Evolutionary conservation across 768 basidiomycete species (phyloP), one percentile per base, ranked within the genome.

Genomic region (Boletus rufocinnamomeus): DNA sequence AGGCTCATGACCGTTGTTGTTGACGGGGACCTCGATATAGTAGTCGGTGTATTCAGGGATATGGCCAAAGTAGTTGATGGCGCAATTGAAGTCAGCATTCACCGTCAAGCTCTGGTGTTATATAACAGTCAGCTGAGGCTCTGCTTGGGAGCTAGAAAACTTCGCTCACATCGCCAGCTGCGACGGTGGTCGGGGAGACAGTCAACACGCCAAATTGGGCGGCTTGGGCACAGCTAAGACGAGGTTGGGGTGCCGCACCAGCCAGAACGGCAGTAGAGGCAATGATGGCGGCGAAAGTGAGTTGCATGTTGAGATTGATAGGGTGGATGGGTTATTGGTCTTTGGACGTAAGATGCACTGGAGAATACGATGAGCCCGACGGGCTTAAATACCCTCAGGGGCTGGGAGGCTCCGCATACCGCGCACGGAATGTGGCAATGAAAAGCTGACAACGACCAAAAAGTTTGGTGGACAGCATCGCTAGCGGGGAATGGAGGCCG

Each of bases 21-120:
- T 66, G 27, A 50, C 49, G 10, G 73, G 72, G 17, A 75, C 71
- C 51, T 72, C 73, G 21, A 72, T 70, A 35, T 72, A 75, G 55
- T 73, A 72, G 54, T 72, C 71, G 56, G 63, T 72, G 54, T 51
- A 72, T 56, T 64, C 43, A 4, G 71, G 71, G 16, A 34, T n/a
- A n/a, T 49, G 23, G 14, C 58, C 60, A 14, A 63, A 63, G 53
- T 4, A 48, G 35, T 62, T 60, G 57, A 66, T 58, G 40, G 73
- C 67, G 11, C 71, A 72, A 13, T n/a, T 61, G 5, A 72, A 72
- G 60, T 72, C 53, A 3, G 68, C 54, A 2, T 40, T 58, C 23
- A 72, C 52, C 4, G 60, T 60, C 57, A 73, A 49, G 10, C 27
- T 50, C 72, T 73, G 21, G 13, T 7, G 9, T 51, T 32, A 28